Conservation (phyloP, 768 basidiomycete genomes). For the Trichaptum fuscoviolaceum region DNA sequence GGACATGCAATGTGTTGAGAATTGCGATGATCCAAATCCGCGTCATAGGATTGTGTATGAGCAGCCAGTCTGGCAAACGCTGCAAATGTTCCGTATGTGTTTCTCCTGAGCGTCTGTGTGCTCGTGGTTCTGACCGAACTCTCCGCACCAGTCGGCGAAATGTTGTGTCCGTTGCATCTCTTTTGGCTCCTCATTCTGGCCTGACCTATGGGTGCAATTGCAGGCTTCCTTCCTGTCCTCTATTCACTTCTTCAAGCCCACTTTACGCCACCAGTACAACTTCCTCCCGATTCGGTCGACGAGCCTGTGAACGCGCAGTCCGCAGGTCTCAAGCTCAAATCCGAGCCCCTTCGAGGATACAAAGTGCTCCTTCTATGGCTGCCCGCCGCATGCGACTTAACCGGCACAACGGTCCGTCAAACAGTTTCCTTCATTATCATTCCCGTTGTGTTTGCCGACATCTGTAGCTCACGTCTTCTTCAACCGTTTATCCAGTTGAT, state of each 20-base stretch:
- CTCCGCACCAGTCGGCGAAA: constrained; percentile 75
- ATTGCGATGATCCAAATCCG: constrained; percentile 68
- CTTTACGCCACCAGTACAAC: constrained; percentile 46
- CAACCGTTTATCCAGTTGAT: constrained; percentile 48
- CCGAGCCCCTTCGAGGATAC: constrained; percentile 57
- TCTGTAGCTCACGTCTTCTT: constrained; percentile 11
- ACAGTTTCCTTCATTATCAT: constrained; percentile 7
- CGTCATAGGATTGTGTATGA: constrained; percentile 71
- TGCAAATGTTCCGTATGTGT: constrained; percentile 82
- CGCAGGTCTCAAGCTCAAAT: constrained; percentile 18
- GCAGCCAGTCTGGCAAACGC: constrained; percentile 90
- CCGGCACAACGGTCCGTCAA: constrained; percentile 78
- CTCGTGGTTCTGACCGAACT: constrained; percentile 23
- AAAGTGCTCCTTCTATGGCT: constrained; percentile 78
- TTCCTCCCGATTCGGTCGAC: constrained; percentile 46
- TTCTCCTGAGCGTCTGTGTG: constrained; percentile 9
- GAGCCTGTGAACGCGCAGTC: constrained; percentile 33
- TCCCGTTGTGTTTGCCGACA: constrained; percentile 15
- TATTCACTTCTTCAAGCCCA: constrained; percentile 58
- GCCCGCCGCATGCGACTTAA: constrained; percentile 85
- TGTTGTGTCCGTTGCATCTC: constrained; percentile 65
- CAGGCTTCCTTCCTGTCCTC: constrained; percentile 82
- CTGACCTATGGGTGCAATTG: constrained; percentile 14
- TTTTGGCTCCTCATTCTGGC: constrained; percentile 17
- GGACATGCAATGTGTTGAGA: constrained; percentile 99